Evolutionary conservation across 441 rosid species (phyloP).

Genomic region (Populus hybrid): DNA sequence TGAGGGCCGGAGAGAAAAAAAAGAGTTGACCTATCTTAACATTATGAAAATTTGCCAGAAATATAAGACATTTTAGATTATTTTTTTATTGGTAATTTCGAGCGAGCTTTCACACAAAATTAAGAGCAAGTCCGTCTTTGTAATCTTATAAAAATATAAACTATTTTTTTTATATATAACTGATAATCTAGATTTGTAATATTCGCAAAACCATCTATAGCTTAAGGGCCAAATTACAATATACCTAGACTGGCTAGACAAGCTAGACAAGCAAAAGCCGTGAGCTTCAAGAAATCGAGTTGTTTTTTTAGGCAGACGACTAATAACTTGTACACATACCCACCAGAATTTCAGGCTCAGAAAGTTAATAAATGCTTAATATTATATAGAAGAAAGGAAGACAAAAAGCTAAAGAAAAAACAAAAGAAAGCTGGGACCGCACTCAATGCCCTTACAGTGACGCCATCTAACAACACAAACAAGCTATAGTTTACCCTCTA

Average conservation of each 20-base stretch:
- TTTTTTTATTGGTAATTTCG: too few relatives aligned
- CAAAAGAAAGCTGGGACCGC: constrained; percentile 46
- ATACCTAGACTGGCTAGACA: not conserved
- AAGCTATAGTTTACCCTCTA: constrained; percentile 18
- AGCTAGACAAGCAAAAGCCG: constrained; percentile 18
- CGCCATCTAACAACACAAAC: constrained; percentile 38
- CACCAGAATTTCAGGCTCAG: not conserved
- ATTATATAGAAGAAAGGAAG: not conserved
- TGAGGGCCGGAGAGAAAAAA: too few relatives aligned
- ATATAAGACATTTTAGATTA: too few relatives aligned
- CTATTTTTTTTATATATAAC: too few relatives aligned
- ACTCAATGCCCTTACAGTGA: constrained; percentile 43
- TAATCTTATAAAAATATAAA: too few relatives aligned
- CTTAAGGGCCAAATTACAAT: not conserved
- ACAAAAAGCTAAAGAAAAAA: not conserved
- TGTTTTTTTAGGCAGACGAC: constrained; percentile 21
- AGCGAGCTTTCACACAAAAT: too few relatives aligned
- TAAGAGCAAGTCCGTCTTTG: too few relatives aligned
- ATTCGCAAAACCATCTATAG: not conserved
- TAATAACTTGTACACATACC: not conserved
- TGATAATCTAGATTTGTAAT: too few relatives aligned
- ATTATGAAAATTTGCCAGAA: too few relatives aligned
- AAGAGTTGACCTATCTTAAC: too few relatives aligned
- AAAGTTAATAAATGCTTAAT: not conserved
- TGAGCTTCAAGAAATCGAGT: constrained; percentile 30